Evolutionary conservation across 176 grass and related monocot species (phyloP).

Genomic region (Aegilops umbellulata): DNA sequence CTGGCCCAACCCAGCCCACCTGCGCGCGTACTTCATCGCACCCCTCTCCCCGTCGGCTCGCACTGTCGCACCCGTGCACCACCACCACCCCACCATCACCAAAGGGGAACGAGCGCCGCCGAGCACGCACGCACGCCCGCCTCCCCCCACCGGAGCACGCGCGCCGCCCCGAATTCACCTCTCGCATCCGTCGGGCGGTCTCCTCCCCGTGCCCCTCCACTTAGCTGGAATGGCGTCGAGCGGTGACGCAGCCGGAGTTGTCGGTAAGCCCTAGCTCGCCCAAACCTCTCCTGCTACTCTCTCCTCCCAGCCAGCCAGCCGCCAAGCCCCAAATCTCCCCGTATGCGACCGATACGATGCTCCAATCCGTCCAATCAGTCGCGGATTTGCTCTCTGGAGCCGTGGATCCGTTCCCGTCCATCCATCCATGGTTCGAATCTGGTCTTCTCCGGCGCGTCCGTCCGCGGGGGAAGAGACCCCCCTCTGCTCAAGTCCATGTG

Average conservation of each 20-base stretch:
- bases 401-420: neutral
- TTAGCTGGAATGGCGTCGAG: constrained; percentile 34
- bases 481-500: neutral
- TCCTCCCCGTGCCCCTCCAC: neutral
- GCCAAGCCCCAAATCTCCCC: neutral
- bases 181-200: neutral
- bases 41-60: neutral
- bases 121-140: neutral
- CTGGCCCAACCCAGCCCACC: neutral
- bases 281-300: neutral
- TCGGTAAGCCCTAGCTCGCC: constrained; percentile 38
- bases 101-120: constrained; percentile 13
- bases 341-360: neutral
- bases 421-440: neutral
- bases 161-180: neutral
- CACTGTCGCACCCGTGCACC: constrained; percentile 11
- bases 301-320: neutral
- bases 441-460: neutral
- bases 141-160: neutral
- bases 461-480: neutral
- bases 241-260: constrained; percentile 25
- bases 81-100: neutral
- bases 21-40: neutral
- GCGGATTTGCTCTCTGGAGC: neutral
- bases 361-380: neutral